These are phyloP conservation scores for Bothriochloa decipiens DNA, from an alignment of 176 grass and related monocot species.

Conservation along the genomic window DNA sequence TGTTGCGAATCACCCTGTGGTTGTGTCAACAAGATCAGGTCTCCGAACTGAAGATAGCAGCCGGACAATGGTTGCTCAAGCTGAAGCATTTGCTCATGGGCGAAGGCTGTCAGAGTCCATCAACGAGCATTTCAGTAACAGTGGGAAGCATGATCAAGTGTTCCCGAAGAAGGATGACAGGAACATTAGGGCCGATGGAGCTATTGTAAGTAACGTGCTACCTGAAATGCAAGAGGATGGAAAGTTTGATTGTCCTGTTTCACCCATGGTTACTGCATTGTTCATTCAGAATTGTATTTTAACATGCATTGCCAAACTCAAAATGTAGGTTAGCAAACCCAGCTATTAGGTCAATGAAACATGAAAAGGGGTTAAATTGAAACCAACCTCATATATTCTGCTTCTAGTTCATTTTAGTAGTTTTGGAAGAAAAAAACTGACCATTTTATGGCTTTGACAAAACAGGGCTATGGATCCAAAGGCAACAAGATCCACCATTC, in stretches of 20 bases:
- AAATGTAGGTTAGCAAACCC: background rate
- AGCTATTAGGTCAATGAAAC: background rate
- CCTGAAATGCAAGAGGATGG: background rate
- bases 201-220: constrained; percentile 58
- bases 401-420: background rate
- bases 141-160: constrained; percentile 63
- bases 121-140: constrained; percentile 61
- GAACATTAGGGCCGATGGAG: constrained; percentile 49
- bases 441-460: background rate
- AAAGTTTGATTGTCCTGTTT: background rate
- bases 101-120: constrained; percentile 73
- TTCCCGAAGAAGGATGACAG: constrained; percentile 64
- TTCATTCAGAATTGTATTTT: background rate
- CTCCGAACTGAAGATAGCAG: constrained; percentile 38
- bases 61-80: constrained; percentile 33
- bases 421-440: background rate
- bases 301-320: background rate
- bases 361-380: background rate
- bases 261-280: background rate
- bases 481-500: constrained; percentile 96
- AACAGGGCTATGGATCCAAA: constrained; percentile 73
- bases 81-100: constrained; percentile 53
- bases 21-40: constrained; percentile 45
- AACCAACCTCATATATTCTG: background rate
- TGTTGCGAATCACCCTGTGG: constrained; percentile 37